A percentile compares a stretch with the other conserved stretches of the same genome.
These are phyloP conservation scores for Puccinia hordei DNA, from an alignment of 1,284 basidiomycete species.

Conservation along the genomic window DNA sequence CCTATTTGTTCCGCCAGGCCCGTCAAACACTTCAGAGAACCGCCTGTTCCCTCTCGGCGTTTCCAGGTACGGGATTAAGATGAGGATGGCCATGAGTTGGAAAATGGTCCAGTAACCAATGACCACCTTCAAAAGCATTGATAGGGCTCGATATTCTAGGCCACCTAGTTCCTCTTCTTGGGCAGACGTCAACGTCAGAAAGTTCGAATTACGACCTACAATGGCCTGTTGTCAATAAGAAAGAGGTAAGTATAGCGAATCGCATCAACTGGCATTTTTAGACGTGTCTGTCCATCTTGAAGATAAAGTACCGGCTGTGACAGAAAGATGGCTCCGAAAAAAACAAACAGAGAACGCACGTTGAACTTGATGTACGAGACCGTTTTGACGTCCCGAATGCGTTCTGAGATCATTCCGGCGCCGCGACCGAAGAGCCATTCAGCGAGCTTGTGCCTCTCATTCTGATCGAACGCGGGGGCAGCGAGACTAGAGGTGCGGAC, in stretches of 20 bases:
- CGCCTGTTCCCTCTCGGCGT: conserved; percentile 51
- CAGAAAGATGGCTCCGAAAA: background rate
- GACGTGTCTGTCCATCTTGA: background rate
- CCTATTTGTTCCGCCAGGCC: conserved; percentile 53
- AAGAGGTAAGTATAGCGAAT: conserved; percentile 54
- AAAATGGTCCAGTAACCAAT: conserved; percentile 54
- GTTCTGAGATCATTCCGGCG: conserved; percentile 35
- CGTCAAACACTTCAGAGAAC: conserved; percentile 55
- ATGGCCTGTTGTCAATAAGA: conserved; percentile 61
- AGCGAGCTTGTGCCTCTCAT: conserved; percentile 59
- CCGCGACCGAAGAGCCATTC: conserved; percentile 52
- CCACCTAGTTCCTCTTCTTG: conserved; percentile 90
- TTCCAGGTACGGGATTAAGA: conserved; percentile 57
- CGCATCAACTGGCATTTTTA: background rate
- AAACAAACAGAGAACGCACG: conserved; percentile 10
- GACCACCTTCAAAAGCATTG: conserved; percentile 66
- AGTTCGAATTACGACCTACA: conserved; percentile 85
- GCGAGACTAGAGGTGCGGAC: conserved; percentile 69
- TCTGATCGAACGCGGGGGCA: conserved; percentile 55
- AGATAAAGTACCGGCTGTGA: background rate
- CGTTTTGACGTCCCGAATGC: conserved; percentile 54
- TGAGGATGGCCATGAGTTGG: conserved; percentile 53
- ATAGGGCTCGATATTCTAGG: conserved; percentile 87
- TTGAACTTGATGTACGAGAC: conserved; percentile 61
- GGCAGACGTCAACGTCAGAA: conserved; percentile 75